phyloP scores from a whole-genome alignment of 192 early-diverging fungal species.

The Backusella mclennaniae region DNA sequence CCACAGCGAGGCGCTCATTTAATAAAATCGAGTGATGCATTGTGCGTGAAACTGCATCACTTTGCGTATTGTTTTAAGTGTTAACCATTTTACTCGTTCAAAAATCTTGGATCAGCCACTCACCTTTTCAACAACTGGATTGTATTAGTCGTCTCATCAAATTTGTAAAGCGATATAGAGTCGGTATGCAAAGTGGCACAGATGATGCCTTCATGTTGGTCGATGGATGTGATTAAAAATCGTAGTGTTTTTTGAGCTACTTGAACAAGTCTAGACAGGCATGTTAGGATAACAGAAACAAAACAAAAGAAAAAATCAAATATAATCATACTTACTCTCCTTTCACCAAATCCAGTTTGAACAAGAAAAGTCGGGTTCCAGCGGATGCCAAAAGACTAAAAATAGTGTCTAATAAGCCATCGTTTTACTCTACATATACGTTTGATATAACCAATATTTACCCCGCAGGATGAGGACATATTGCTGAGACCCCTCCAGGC shows the following conservation, averaged over 20 bases:
- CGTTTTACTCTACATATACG: not conserved
- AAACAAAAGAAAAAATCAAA: too few relatives aligned
- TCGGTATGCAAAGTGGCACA: slow-evolving; percentile 24
- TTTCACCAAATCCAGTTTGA: slow-evolving; percentile 17
- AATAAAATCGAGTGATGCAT: slow-evolving; percentile 12
- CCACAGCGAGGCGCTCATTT: not conserved
- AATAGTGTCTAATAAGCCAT: not conserved
- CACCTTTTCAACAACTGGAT: slow-evolving; percentile 18
- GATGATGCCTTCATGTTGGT: not conserved
- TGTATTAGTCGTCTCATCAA: slow-evolving; percentile 3
- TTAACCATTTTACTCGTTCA: not conserved
- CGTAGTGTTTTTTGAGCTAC: slow-evolving; percentile 16
- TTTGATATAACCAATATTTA: not conserved
- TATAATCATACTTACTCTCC: slow-evolving; percentile 15
- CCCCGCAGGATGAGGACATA: slow-evolving; percentile 28
- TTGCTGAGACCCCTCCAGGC: slow-evolving; percentile 23
- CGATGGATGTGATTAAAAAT: slow-evolving; percentile 28
- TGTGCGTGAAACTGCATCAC: slow-evolving; percentile 14
- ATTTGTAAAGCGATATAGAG: slow-evolving; percentile 23
- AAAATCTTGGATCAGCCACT: not conserved
- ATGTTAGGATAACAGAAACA: not conserved
- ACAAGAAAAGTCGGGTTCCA: slow-evolving; percentile 17
- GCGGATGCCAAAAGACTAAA: slow-evolving; percentile 23
- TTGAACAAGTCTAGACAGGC: slow-evolving; percentile 13
- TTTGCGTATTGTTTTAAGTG: not conserved